phyloP scores from a whole-genome alignment of 768 basidiomycete species.

The Kwoniella shandongensis region DNA sequence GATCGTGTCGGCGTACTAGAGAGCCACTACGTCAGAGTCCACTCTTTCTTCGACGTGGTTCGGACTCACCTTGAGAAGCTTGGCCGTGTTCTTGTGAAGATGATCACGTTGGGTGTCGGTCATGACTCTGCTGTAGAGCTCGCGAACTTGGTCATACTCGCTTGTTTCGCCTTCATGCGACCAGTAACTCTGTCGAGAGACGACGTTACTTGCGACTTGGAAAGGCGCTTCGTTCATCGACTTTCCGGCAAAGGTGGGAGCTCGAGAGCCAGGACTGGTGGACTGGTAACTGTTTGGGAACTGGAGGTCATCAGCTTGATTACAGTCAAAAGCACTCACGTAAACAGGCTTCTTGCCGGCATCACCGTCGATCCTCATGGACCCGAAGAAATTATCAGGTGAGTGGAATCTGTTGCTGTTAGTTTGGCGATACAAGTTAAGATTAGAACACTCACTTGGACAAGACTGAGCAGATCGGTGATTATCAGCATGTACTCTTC shows the following conservation, averaged over 20 bases:
- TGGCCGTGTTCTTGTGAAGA: slow-evolving; percentile 48
- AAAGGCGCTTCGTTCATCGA: slow-evolving; percentile 35
- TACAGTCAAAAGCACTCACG: slow-evolving; percentile 9
- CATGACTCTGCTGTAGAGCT: slow-evolving; percentile 49
- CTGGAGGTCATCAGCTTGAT: not conserved
- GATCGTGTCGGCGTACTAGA: slow-evolving; percentile 47
- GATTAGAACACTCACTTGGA: slow-evolving; percentile 12
- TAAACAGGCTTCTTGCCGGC: slow-evolving; percentile 38
- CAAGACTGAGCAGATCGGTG: slow-evolving; percentile 24
- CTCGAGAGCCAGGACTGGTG: slow-evolving; percentile 20
- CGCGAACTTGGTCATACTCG: slow-evolving; percentile 51
- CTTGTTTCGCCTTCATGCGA: slow-evolving; percentile 45
- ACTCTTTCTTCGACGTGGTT: too few species aligned
- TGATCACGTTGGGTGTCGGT: slow-evolving; percentile 41
- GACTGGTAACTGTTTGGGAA: slow-evolving; percentile 41
- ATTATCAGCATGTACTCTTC: slow-evolving; percentile 5
- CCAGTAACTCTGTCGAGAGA: slow-evolving; percentile 45
- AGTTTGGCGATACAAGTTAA: too few species aligned
- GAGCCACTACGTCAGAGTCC: not conserved
- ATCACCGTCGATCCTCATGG: slow-evolving; percentile 48
- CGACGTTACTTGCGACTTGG: slow-evolving; percentile 44
- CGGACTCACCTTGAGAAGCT: slow-evolving; percentile 35
- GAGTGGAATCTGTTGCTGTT: slow-evolving; percentile 31
- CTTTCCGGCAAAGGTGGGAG: slow-evolving; percentile 34
- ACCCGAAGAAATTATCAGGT: slow-evolving; percentile 48